phyloP scores from a whole-genome alignment of 2,329 filamentous ascomycete species.

The Diaporthe aspalathi region DNA sequence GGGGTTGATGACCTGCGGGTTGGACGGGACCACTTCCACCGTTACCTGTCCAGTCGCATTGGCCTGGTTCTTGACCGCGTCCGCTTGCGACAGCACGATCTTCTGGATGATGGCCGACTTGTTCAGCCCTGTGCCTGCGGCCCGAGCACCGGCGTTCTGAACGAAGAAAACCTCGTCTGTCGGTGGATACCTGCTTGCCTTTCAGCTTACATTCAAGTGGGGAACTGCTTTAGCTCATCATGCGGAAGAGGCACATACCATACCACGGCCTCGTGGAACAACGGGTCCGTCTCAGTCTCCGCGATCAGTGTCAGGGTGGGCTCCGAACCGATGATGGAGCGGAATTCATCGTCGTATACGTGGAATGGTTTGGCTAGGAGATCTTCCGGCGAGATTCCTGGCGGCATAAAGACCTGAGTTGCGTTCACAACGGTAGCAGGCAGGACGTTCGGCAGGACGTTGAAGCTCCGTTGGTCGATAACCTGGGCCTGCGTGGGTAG shows the following conservation, averaged over 20 bases:
- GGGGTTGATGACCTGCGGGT: slow-evolving; percentile 60
- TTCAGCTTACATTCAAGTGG: not conserved
- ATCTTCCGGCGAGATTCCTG: slow-evolving; percentile 53
- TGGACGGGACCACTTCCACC: slow-evolving; percentile 54
- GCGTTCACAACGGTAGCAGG: slow-evolving; percentile 52
- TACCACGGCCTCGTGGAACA: slow-evolving; percentile 68
- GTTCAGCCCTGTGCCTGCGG: slow-evolving; percentile 61
- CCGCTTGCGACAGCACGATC: slow-evolving; percentile 58
- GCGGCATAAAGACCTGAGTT: slow-evolving; percentile 56
- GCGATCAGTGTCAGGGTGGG: slow-evolving; percentile 63
- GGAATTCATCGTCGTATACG: slow-evolving; percentile 64
- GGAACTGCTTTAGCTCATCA: no score
- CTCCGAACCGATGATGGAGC: slow-evolving; percentile 59
- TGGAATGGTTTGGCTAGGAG: slow-evolving; percentile 55
- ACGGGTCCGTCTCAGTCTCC: slow-evolving; percentile 54
- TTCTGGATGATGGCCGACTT: slow-evolving; percentile 64
- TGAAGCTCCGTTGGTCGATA: slow-evolving; percentile 58
- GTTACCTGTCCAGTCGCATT: slow-evolving; percentile 55
- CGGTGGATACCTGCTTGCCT: slow-evolving; percentile 49
- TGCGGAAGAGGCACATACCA: slow-evolving; percentile 53
- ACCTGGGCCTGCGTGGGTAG: slow-evolving; percentile 54
- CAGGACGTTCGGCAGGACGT: slow-evolving; percentile 52
- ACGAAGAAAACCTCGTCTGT: slow-evolving; percentile 67
- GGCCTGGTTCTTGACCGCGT: slow-evolving; percentile 51
- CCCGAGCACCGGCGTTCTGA: slow-evolving; percentile 60